These are phyloP conservation scores for Isatis lusitanica DNA, from an alignment of 441 rosid genomes.

Conservation along the genomic window DNA sequence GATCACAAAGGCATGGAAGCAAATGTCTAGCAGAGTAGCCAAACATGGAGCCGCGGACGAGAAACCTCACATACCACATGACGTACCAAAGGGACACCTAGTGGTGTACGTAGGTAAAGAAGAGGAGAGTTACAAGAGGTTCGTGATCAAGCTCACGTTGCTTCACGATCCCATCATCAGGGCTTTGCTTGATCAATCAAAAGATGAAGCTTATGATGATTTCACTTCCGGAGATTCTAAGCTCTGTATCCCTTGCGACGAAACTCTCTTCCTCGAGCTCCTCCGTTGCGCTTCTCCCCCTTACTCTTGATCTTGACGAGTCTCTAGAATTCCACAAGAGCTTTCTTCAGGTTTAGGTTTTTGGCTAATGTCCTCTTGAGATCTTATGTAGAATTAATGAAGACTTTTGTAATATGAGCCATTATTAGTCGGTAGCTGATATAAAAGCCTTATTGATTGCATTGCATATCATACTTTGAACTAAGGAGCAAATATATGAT, in stretches of 20 bases:
- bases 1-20: slow-evolving; percentile 35
- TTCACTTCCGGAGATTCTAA: slow-evolving; percentile 36
- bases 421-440: background rate
- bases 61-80: slow-evolving; percentile 29
- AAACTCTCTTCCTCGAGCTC: slow-evolving; percentile 32
- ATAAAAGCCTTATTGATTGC: background rate
- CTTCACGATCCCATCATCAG: slow-evolving; percentile 35
- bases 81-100: slow-evolving; percentile 39
- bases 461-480: background rate
- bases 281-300: slow-evolving; percentile 29
- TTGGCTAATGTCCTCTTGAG: background rate
- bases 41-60: slow-evolving; percentile 1
- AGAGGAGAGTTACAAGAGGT: slow-evolving; percentile 33
- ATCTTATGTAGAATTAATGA: background rate
- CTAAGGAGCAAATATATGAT: background rate
- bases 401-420: background rate
- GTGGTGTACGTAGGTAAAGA: slow-evolving; percentile 41
- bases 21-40: slow-evolving; percentile 30
- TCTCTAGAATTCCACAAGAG: background rate
- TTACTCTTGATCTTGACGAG: slow-evolving; percentile 14
- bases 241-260: slow-evolving; percentile 35
- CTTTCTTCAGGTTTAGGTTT: background rate
- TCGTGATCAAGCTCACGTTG: slow-evolving; percentile 35
- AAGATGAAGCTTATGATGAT: slow-evolving; percentile 33
- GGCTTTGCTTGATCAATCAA: slow-evolving; percentile 37